Conservation (phyloP, 176 grass and related monocot species). For the barley (Hordeum vulgare) region MorexV3_pseudomolecules_assembly NC_058519.1:603848809-603849308, state of each 20-base stretch:
- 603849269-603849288: neutral
- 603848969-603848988: slow-evolving; percentile 40
- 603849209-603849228: slow-evolving; percentile 25
- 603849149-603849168: slow-evolving; percentile 22
- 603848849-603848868: slow-evolving; percentile 27
- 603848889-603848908: slow-evolving; percentile 60
- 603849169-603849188: neutral
- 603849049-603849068: slow-evolving; percentile 66
- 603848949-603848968: slow-evolving; percentile 59
- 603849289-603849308: neutral
- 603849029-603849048: slow-evolving; percentile 18
- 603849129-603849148: slow-evolving; percentile 30
- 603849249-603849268: neutral
- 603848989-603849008: slow-evolving; percentile 3
- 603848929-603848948: slow-evolving; percentile 40
- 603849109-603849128: slow-evolving; percentile 45
- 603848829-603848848: slow-evolving; percentile 41
- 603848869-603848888: slow-evolving; percentile 51
- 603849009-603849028: neutral
- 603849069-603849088: slow-evolving; percentile 55
- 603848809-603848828: slow-evolving; percentile 44
- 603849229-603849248: neutral
- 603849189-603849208: neutral
- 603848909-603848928: slow-evolving; percentile 36
- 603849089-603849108: slow-evolving; percentile 48